Percentiles rank a stretch among this genome's conserved stretches.
Conservation (phyloP, 2,329 filamentous ascomycete genomes). For the Orbilia brochopaga region DNA sequence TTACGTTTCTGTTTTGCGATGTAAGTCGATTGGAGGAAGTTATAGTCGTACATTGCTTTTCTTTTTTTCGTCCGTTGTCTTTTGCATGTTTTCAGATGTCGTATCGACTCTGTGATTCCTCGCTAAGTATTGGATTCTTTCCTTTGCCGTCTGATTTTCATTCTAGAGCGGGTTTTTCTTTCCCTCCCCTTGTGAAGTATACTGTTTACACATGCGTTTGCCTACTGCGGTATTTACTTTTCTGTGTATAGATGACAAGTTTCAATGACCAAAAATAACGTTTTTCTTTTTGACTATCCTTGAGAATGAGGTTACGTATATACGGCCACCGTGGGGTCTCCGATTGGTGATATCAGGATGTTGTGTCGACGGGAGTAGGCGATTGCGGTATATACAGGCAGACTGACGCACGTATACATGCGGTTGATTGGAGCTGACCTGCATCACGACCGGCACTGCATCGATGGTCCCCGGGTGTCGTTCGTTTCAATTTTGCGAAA, state of each 20-base stretch:
- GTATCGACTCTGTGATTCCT: conserved; percentile 12
- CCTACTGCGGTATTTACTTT: conserved; percentile 44
- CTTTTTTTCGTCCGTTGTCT: conserved; percentile 13
- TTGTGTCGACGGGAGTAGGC: neutral
- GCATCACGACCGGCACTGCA: too few species aligned
- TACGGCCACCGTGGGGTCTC: neutral
- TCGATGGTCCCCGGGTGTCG: too few species aligned
- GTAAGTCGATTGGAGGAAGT: conserved; percentile 29
- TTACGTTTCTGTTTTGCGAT: conserved; percentile 18
- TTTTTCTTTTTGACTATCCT: conserved; percentile 1
- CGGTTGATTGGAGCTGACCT: neutral
- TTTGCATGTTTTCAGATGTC: conserved; percentile 26
- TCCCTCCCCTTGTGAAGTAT: conserved; percentile 24
- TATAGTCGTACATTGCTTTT: conserved; percentile 21
- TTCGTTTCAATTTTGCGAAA: neutral
- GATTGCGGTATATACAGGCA: neutral
- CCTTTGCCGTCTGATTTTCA: conserved; percentile 25
- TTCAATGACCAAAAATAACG: conserved; percentile 49
- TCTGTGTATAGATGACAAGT: conserved; percentile 48
- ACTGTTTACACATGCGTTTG: conserved; percentile 39
- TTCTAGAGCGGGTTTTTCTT: conserved; percentile 40
- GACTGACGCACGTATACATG: neutral
- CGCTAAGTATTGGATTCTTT: conserved; percentile 10
- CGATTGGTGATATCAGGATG: conserved; percentile 11
- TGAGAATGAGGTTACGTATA: too few species aligned